Conservation (phyloP, 345 rosid genomes). For the Angophora floribunda region DNA sequence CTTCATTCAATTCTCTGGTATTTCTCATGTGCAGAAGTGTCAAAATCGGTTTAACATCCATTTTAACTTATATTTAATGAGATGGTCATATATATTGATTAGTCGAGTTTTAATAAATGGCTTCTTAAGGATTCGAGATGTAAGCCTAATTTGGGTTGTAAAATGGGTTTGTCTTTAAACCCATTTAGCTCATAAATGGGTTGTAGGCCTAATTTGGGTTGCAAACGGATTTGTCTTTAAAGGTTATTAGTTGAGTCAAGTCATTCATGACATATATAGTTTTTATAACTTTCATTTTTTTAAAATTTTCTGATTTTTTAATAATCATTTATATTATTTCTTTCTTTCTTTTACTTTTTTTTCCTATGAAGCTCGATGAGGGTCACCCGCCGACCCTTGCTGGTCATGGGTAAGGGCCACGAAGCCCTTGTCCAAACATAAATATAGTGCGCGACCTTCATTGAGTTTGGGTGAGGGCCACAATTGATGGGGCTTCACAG, state of each 20-base stretch:
- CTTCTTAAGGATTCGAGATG: not conserved
- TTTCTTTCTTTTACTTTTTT: too few relatives aligned
- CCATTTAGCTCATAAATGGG: not conserved
- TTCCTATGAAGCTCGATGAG: not conserved
- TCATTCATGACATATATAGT: too few relatives aligned
- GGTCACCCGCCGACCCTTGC: accelerated
- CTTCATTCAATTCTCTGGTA: not conserved
- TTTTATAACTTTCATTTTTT: too few relatives aligned
- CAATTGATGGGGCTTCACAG: not conserved
- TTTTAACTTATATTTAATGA: too few relatives aligned
- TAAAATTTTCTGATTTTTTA: not conserved
- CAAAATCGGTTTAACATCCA: not conserved
- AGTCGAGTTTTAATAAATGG: too few relatives aligned
- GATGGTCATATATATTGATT: too few relatives aligned
- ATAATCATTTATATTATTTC: too few relatives aligned
- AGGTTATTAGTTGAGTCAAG: not conserved
- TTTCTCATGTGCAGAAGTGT: not conserved
- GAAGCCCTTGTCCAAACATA: too few relatives aligned
- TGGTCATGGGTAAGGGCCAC: accelerated
- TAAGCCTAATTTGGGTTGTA: not conserved
- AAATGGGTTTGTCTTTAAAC: not conserved
- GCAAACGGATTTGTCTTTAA: not conserved
- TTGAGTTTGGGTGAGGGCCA: not conserved
- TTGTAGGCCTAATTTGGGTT: not conserved
- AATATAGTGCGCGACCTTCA: not conserved